Base-by-base conservation (phyloP, 225 moss, liverwort and hornwort genomes). In the Lunularia cruciata region DNA sequence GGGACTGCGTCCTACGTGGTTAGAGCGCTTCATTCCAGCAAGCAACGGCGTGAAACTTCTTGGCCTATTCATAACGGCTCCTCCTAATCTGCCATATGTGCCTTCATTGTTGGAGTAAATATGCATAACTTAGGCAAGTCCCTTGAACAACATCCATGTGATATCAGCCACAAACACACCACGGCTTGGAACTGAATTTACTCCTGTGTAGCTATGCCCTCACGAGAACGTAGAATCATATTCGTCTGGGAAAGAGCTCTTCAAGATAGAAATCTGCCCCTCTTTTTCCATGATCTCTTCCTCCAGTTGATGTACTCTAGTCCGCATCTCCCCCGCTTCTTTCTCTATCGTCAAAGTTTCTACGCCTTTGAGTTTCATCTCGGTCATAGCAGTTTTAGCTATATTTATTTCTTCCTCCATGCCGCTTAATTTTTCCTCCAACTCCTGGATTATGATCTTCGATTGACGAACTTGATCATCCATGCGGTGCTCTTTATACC, bases 281-380 rank as follows among this genome's bases (percentile, higher is more conserved):
- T 85, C 81, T 35, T 78, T 81, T 71, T 76, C 78, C 84, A 85
- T 81, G 36, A 81, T 75, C 43, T 85, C 84, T 57, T 81, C 84
- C 47, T 85, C 84, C 33, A 81, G 67, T 59, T 73, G 51, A 63
- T 78, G 70, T 32, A 85, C 66, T 38, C 67, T 70, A n/a, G 23
- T 73, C 57, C 70, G 72, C 76, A 85, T 75, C 43, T 75, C 78
- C 45, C 46, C 75, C 23, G 78, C 78, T 56, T 81, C 78, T 25
- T 70, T 48, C 23, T 70, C 65, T 20, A 73, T 59, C 33, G 57
- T 72, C 33, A 76, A 47, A 32, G 66, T 48, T 51, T 75, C 73
- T 26, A 66, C 27, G 45, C 42, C 69, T 37, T 76, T 70, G 6
- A 57, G 54, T 48, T 76, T 70, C 70, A 81, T 70, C 36, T 75